Conservation (phyloP, 257 asterid species). For the Jasminum sambac region DNA sequence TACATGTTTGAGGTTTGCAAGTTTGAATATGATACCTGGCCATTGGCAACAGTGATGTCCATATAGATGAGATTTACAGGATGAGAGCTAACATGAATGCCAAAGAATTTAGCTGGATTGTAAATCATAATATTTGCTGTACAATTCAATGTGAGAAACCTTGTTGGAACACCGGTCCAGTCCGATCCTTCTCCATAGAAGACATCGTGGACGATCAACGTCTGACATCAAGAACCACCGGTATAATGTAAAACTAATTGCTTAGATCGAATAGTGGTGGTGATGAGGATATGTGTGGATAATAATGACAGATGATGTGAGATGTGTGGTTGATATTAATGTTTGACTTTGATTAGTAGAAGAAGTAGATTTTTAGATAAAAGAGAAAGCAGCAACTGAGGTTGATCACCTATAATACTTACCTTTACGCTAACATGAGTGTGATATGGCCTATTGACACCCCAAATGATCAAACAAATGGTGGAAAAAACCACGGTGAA, state of each 20-base stretch:
- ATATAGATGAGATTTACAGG: slow-evolving; percentile 50
- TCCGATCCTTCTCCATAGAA: slow-evolving; percentile 61
- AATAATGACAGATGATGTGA: too few species aligned
- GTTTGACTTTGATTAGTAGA: too few species aligned
- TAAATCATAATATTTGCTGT: slow-evolving; percentile 45
- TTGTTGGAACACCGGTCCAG: slow-evolving; percentile 68
- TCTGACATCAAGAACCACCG: slow-evolving; percentile 18
- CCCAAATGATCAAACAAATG: slow-evolving; percentile 53
- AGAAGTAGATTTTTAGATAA: too few species aligned
- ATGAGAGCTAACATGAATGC: slow-evolving; percentile 49
- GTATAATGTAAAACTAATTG: too few species aligned
- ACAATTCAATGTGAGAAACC: slow-evolving; percentile 54
- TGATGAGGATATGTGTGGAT: too few species aligned
- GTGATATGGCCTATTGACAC: slow-evolving; percentile 41
- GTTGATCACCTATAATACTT: not conserved
- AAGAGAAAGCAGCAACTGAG: too few species aligned
- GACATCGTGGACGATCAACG: slow-evolving; percentile 43
- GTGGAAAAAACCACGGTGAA: slow-evolving; percentile 28
- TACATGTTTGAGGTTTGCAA: not conserved
- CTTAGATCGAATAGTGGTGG: too few species aligned
- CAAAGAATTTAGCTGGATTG: slow-evolving; percentile 68
- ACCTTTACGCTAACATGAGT: slow-evolving; percentile 56
- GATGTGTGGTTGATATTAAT: too few species aligned
- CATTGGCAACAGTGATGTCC: slow-evolving; percentile 57
- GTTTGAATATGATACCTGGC: slow-evolving; percentile 46